Base-by-base conservation (phyloP, 768 basidiomycete genomes). In the Russula sp. region DNA sequence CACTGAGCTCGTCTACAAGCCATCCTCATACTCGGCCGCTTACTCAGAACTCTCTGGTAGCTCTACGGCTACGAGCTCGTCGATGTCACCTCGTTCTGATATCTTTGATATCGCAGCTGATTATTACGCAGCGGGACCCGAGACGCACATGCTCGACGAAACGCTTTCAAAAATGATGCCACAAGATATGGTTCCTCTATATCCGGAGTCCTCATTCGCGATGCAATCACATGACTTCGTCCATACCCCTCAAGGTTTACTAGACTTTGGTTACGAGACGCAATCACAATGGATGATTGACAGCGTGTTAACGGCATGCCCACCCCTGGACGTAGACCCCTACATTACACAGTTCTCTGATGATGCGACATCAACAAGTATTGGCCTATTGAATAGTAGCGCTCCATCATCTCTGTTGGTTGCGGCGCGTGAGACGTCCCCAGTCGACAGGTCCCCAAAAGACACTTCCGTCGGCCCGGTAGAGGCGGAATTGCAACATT, bases 401-500 rank as follows among this genome's bases (percentile, higher is more conserved):
- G 45, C 54, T 7, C 9, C 46, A 59, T 47, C 61, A 51, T 42
- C 57, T 16, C n/a, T 49, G 46, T 59, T 55, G 57, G 57, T 49
- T 14, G 52, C 39, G 22, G 52, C 39, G 22, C 56, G 45, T 45
- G 61, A 59, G 20, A 34, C 61, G 8, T 57, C 65, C 43, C 53
- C 65, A 36, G 55, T 54, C 34, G 52, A 59, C 42, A 25, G 42
- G 41, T 54, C 56, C 42, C 38, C 55, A 13, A 59, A 55, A 49
- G 61, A 25, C 25, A 29, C 56, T n/a, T 29, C 56, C 18, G 29
- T 34, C 43, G 66, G 59, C 7, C 64, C 66, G 48, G 48, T 57
- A 38, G 64, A 67, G 38, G 55, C 64, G n/a, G 66, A 67, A 34
- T 74, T 80, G 65, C 76, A 77, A 58, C 75, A 78, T 50, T 82